Conservation (phyloP, 1,139 yeast species). For the Scheffersomyces cryptocercus region DNA sequence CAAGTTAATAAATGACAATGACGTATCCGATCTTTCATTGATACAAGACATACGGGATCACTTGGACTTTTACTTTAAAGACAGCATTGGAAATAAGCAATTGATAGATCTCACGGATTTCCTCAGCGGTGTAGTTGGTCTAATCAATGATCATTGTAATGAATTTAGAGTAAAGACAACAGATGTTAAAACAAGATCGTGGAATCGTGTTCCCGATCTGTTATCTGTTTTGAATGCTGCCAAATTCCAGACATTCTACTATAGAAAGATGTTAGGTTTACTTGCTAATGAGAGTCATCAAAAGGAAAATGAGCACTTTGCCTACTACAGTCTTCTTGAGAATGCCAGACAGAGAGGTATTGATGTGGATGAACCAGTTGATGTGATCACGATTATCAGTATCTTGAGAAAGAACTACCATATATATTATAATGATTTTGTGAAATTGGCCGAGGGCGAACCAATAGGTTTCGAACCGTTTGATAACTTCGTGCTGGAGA, state of each 20-base stretch:
- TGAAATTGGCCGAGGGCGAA: constrained; percentile 46
- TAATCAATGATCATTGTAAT: constrained; percentile 16
- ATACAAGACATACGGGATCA: constrained; percentile 24
- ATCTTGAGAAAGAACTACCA: constrained; percentile 36
- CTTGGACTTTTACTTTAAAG: constrained; percentile 8
- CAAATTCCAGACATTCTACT: constrained; percentile 58
- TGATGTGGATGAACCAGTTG: constrained; percentile 52
- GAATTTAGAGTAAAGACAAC: constrained; percentile 17
- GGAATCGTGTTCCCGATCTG: constrained; percentile 44
- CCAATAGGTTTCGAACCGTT: constrained; percentile 41
- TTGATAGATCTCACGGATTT: constrained; percentile 24
- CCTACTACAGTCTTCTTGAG: constrained; percentile 27
- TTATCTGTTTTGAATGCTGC: constrained; percentile 49
- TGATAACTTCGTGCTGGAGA: constrained; percentile 24
- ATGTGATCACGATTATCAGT: constrained; percentile 34
- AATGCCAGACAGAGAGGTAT: constrained; percentile 48
- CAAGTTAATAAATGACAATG: constrained; percentile 14
- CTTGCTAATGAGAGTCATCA: constrained; percentile 8
- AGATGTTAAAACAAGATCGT: constrained; percentile 62
- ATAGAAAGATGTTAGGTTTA: constrained; percentile 27
- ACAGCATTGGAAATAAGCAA: constrained; percentile 11
- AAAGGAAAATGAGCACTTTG: constrained; percentile 6
- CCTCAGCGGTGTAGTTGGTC: constrained; percentile 14
- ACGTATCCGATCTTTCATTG: constrained; percentile 20
- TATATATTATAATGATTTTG: constrained; percentile 44